Percentiles rank a stretch among this genome's conserved stretches.
These are phyloP conservation scores for Cladophialophora exuberans DNA, from an alignment of 2,329 filamentous ascomycete species.

Conservation along the genomic window DNA sequence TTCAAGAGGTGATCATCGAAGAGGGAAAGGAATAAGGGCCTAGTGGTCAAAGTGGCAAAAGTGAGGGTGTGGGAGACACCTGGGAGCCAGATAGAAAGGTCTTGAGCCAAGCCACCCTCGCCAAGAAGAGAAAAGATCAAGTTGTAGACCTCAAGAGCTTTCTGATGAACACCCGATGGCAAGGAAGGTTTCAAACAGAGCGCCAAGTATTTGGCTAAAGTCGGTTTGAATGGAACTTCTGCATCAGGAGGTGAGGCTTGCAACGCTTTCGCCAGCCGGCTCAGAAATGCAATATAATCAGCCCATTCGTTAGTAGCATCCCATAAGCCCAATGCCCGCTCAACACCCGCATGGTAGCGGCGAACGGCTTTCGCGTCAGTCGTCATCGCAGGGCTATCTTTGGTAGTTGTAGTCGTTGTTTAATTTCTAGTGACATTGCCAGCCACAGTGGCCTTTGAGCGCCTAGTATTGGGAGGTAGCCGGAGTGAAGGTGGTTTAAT, in stretches of 20 bases:
- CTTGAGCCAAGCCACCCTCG: slow-evolving; percentile 73
- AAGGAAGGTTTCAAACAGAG: slow-evolving; percentile 94
- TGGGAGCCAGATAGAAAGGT: slow-evolving; percentile 85
- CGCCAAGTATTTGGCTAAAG: slow-evolving; percentile 85
- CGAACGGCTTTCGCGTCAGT: slow-evolving; percentile 71
- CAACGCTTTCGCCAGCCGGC: slow-evolving; percentile 86
- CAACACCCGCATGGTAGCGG: slow-evolving; percentile 85
- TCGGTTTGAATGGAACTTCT: slow-evolving; percentile 77
- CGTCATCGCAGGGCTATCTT: slow-evolving; percentile 16
- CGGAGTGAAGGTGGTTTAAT: no score
- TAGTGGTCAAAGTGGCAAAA: slow-evolving; percentile 90
- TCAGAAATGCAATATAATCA: slow-evolving; percentile 97
- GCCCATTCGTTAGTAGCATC: slow-evolving; percentile 98
- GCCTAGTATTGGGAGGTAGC: no score
- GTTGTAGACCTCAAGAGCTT: slow-evolving; percentile 89
- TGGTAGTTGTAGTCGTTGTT: background rate
- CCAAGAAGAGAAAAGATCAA: slow-evolving; percentile 83
- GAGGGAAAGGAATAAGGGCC: slow-evolving; percentile 80
- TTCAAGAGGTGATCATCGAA: slow-evolving; percentile 79
- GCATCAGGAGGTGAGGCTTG: slow-evolving; percentile 76
- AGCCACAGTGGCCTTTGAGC: background rate
- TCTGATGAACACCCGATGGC: slow-evolving; percentile 96
- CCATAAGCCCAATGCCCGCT: slow-evolving; percentile 84
- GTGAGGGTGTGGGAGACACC: slow-evolving; percentile 87
- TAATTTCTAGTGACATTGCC: background rate